These are phyloP conservation scores for Hypholoma sublateritium DNA, from an alignment of 768 basidiomycete species.

Conservation along the genomic window DNA sequence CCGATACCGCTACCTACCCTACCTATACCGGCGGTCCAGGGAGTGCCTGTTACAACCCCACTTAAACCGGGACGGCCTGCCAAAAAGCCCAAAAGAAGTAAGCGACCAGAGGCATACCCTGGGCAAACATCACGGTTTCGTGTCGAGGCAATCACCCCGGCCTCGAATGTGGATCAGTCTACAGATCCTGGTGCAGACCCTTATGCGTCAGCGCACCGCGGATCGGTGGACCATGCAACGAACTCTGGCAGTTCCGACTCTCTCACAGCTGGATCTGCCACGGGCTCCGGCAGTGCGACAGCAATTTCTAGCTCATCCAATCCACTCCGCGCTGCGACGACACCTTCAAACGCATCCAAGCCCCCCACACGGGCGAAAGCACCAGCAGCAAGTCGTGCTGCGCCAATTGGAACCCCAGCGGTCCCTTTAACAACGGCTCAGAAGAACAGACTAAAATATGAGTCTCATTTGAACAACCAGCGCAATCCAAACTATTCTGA, in stretches of 20 bases:
- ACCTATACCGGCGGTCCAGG: no score
- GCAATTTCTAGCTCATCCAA: no score
- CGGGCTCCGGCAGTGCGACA: no score
- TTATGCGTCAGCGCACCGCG: conserved; percentile 42
- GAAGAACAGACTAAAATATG: no score
- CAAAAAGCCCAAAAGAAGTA: conserved; percentile 22
- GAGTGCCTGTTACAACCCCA: no score
- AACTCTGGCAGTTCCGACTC: not conserved
- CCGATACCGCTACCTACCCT: conserved; percentile 15
- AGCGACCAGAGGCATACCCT: conserved; percentile 39
- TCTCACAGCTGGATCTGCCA: not conserved
- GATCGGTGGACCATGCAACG: conserved; percentile 6
- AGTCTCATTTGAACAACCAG: no score
- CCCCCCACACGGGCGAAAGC: no score
- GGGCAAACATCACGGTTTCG: conserved; percentile 53
- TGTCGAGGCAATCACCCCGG: conserved; percentile 36
- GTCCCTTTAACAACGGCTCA: no score
- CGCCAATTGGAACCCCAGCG: no score
- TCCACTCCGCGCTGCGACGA: not conserved
- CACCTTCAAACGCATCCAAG: no score
- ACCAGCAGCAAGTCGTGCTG: no score
- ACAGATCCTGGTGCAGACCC: conserved; percentile 34
- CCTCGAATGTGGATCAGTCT: conserved; percentile 30
- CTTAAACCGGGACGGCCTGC: conserved; percentile 13
- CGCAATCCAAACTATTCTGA: no score